A percentile compares a stretch with the other conserved stretches of the same genome.
phyloP scores from a whole-genome alignment of 2,329 filamentous ascomycete species.

The Hypoxylon rubiginosum region DNA sequence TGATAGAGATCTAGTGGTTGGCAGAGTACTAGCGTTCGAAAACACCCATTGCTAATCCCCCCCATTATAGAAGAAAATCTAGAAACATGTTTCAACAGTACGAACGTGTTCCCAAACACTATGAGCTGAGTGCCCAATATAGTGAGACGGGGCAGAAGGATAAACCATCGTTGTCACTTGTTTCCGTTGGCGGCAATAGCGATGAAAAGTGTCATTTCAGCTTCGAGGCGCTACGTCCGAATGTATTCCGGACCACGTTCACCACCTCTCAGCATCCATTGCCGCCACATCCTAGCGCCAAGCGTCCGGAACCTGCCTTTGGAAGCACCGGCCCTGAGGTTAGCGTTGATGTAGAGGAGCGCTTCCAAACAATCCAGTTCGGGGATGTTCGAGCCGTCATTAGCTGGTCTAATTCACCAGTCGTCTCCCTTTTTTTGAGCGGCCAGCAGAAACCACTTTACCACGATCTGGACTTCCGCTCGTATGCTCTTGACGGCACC shows the following conservation, averaged over 20 bases:
- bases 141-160: slow-evolving; percentile 21
- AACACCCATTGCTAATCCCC: slow-evolving; percentile 4
- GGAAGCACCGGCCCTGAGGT: slow-evolving; percentile 49
- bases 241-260: slow-evolving; percentile 78
- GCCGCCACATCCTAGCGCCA: slow-evolving; percentile 74
- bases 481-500: slow-evolving; percentile 72
- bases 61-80: slow-evolving; percentile 6
- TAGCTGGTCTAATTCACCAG: slow-evolving; percentile 70
- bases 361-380: slow-evolving; percentile 60
- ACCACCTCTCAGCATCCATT: slow-evolving; percentile 71
- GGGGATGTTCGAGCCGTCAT: slow-evolving; percentile 67
- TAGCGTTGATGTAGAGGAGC: slow-evolving; percentile 51
- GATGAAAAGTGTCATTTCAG: slow-evolving; percentile 66
- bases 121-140: slow-evolving; percentile 38
- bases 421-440: slow-evolving; percentile 68
- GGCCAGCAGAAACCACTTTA: slow-evolving; percentile 68
- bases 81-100: slow-evolving; percentile 39
- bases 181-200: slow-evolving; percentile 53
- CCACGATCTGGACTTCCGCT: slow-evolving; percentile 73
- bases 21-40: slow-evolving; percentile 3
- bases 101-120: slow-evolving; percentile 46
- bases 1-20: slow-evolving; percentile 5
- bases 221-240: slow-evolving; percentile 72
- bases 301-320: slow-evolving; percentile 58
- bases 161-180: slow-evolving; percentile 56